Base-by-base conservation (phyloP, 2,329 filamentous ascomycete species). In the Seiridium cupressi region DNA sequence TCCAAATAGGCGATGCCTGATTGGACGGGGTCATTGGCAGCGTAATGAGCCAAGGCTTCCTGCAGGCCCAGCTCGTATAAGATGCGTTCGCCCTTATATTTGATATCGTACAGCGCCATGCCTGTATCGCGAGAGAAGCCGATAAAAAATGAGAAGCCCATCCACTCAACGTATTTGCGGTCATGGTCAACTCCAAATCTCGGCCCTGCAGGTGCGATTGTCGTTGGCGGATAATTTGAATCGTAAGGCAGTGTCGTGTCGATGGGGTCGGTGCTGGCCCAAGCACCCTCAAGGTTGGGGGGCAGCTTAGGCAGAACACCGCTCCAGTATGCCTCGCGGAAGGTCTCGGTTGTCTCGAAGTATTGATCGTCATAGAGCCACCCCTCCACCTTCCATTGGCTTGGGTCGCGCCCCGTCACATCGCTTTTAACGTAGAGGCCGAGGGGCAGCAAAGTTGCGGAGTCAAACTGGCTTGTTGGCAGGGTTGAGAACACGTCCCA, bases 331-430 rank as follows among this genome's bases (percentile, higher is more conserved):
- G 81, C 80, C 0, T 57, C 64, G 44, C 79, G 71, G 67, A 85
- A 81, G 3, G 74, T 76, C n/a, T 82, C 74, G 1, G 79, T 80
- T 4, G 77, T 79, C 38, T 74, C 68, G 65, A 85, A 87, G 62
- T 81, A 80, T n/a, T 81, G 68, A 51, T 78, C 77, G 60, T 84
- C 79, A 65, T 84, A 86, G n/a, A 82, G 77, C 81, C 83, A 86
- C 1, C 79, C 80, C 13, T 76, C 72, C 0, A 84, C 67, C 10
- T 67, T 73, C 84, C 84, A 87, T 34, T 79, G 70, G 13, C 74
- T 72, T 6, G 79, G 77, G 61, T 85, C 78, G 7, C 80, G 74
- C 0, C 81, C 80, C 0, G 81, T 84, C 1, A 84, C 68, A 62
- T 87, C 79, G 3, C 72, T 69, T 65, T 74, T 73, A 65, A 78